These are phyloP conservation scores for Gloeopeniophorella convolvens DNA, from an alignment of 768 basidiomycete species.

Conservation along the genomic window DNA sequence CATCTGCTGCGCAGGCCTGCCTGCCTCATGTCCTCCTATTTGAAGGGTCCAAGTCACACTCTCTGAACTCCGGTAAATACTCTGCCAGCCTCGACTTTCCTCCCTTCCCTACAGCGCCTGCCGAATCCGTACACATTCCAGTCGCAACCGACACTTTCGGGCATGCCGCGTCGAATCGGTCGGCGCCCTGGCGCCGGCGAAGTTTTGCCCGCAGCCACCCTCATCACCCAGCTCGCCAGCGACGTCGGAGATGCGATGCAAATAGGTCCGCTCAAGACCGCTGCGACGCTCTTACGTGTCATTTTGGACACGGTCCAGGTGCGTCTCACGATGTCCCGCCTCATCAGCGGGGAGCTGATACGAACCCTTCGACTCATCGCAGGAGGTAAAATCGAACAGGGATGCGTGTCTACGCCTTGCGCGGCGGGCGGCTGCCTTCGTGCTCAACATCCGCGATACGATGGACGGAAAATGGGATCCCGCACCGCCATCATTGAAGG, in stretches of 20 bases:
- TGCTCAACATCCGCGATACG: conserved; percentile 10
- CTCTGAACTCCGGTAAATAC: too few species aligned
- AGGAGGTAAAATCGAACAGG: conserved; percentile 8
- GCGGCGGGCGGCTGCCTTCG: conserved; percentile 3
- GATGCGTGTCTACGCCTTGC: conserved; percentile 2
- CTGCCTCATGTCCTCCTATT: too few species aligned
- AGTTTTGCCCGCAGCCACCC: background rate
- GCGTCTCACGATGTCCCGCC: background rate
- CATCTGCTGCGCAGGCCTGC: too few species aligned
- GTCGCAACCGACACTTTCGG: too few species aligned
- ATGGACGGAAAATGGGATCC: conserved; percentile 12
- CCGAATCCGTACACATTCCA: too few species aligned
- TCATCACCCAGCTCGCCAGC: conserved; percentile 1
- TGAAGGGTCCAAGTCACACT: too few species aligned
- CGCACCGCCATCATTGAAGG: conserved; percentile 2
- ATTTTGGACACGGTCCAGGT: conserved; percentile 3
- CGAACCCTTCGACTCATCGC: background rate
- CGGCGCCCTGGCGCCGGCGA: background rate
- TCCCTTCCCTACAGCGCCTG: too few species aligned
- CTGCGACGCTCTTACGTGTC: background rate
- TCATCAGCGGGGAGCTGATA: background rate
- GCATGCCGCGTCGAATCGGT: background rate
- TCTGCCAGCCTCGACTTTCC: too few species aligned
- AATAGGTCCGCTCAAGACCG: conserved; percentile 2
- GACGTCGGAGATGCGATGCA: conserved; percentile 1